Evolutionary conservation across 768 basidiomycete species (phyloP).

Genomic region (Crepidotus variabilis): DNA sequence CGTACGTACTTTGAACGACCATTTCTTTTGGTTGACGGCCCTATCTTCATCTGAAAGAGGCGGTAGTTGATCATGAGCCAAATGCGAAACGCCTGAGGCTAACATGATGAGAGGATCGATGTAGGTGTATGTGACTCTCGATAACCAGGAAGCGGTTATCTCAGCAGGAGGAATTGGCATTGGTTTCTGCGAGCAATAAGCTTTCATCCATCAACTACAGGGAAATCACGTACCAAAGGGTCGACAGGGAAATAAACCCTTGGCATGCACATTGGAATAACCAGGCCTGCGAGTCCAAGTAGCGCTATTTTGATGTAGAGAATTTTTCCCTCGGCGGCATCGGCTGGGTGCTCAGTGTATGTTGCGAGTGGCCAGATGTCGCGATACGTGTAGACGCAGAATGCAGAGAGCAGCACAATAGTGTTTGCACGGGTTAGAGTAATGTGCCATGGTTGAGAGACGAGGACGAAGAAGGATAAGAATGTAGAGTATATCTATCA

Average conservation of each 20-base stretch:
- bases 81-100: slow-evolving; percentile 39
- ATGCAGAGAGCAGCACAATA: not conserved
- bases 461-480: not conserved
- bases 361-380: slow-evolving; percentile 55
- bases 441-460: not conserved
- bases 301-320: slow-evolving; percentile 48
- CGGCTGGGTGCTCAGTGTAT: slow-evolving; percentile 37
- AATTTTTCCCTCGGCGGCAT: slow-evolving; percentile 37
- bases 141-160: slow-evolving; percentile 46
- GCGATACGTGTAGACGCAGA: slow-evolving; percentile 45
- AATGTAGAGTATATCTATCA: not conserved
- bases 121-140: slow-evolving; percentile 44
- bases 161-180: slow-evolving; percentile 34
- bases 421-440: not conserved
- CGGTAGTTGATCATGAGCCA: slow-evolving; percentile 50
- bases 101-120: slow-evolving; percentile 47
- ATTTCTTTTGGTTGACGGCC: slow-evolving; percentile 17
- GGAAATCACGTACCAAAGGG: slow-evolving; percentile 30
- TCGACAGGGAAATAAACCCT: slow-evolving; percentile 48
- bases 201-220: not conserved
- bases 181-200: slow-evolving; percentile 23
- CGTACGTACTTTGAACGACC: slow-evolving; percentile 13
- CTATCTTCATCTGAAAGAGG: slow-evolving; percentile 60
- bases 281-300: slow-evolving; percentile 35
- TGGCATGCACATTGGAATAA: slow-evolving; percentile 51